phyloP scores from a whole-genome alignment of 176 grass and related monocot species.

The Triticum urartu region DNA sequence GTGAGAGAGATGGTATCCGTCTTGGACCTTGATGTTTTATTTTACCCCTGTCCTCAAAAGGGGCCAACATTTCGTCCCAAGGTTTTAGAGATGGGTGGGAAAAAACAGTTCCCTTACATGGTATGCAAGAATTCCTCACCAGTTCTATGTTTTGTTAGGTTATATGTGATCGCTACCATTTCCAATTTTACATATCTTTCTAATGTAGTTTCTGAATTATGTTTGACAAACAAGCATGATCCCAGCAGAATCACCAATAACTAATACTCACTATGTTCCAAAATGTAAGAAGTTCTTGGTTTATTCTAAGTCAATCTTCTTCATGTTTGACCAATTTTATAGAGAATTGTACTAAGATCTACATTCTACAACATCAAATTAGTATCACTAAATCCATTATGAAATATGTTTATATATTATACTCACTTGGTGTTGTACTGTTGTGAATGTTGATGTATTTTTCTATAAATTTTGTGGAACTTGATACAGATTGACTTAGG shows the following conservation, averaged over 20 bases:
- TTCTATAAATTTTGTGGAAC: too few species aligned
- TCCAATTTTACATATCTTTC: neutral
- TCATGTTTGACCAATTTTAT: neutral
- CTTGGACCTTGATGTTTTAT: conserved; percentile 92
- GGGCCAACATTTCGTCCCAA: conserved; percentile 88
- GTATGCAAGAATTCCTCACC: conserved; percentile 29
- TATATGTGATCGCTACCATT: neutral
- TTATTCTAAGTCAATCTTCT: neutral
- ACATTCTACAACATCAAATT: too few species aligned
- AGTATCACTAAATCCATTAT: too few species aligned
- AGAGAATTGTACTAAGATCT: too few species aligned
- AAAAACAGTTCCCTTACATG: conserved; percentile 98
- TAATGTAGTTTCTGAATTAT: neutral
- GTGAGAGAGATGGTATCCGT: conserved; percentile 84
- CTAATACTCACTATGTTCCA: neutral
- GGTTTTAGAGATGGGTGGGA: conserved; percentile 83
- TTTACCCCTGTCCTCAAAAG: conserved; percentile 85
- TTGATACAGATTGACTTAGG: too few species aligned
- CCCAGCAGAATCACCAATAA: neutral
- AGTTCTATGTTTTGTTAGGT: neutral
- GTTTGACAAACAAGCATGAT: neutral
- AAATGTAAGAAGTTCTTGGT: neutral
- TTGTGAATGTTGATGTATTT: too few species aligned
- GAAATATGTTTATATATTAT: too few species aligned
- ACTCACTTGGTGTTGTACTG: too few species aligned